Base-by-base conservation (phyloP, 306 rosid species). In the Castanea sativa region DNA sequence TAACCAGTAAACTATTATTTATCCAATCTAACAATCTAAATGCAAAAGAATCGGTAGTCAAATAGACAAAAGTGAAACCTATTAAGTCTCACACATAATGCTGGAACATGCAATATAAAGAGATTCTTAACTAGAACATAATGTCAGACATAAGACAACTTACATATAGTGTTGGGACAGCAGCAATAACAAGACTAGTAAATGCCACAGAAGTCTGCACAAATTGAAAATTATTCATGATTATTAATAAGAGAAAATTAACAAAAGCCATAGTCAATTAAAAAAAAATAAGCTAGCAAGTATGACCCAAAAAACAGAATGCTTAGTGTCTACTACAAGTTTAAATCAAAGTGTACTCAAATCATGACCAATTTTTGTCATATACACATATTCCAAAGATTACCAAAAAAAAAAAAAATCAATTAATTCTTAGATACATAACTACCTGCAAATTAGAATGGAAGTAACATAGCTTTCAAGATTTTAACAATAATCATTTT, bases 151-250 rank as follows among this genome's bases (percentile, higher is more conserved):
- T 76, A 56, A 10, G 74, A 73, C 25, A 79, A 88, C 97, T 93
- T 87, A 93, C 99, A 83, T 83, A 77, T 53, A 93, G 79, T 19
- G 97, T 82, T 25, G 99, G 99, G 63, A 95, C 89, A 43, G 98
- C 94, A 20, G 97, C 96, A 82, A 83, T 58, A 74, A 93, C 97
- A 72, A 95, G 86, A 94, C 98, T 86, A 5, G 94, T 76, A 83
- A 95, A 95, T 70, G 99, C 97, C 85, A 90, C 93, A 10, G 93
- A 91, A 83, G 96, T 88, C 98, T 91, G 94, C 90, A 86, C 43
- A 72, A 29, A 83, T 78, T 9, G 58, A 57, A 51, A 70, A 38
- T 18, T 85, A 78, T 75, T 21, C 76, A 69, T 64, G 16, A 61
- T 71, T 61, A 56, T 13, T 32, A 77, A 75, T 30, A 78, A 55